Evolutionary conservation across 441 rosid species (phyloP), one percentile per base, ranked within the genome.

Genomic region (Manihot esculenta): DNA sequence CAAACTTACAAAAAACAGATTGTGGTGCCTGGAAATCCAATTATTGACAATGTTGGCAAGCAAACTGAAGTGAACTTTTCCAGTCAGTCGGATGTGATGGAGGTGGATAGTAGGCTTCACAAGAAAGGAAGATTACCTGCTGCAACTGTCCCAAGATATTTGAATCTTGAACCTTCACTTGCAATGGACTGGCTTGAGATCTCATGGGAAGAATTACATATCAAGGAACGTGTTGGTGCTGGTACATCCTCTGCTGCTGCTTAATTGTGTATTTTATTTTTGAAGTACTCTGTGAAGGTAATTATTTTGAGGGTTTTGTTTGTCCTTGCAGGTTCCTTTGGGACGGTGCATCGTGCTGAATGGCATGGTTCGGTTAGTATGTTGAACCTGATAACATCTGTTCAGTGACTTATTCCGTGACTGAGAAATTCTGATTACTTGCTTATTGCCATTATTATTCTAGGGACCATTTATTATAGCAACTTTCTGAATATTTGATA

Each of bases 131-230:
- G 77, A 74, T 66, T 83, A 73, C 56, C 86, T 17, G 66, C 83
- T 54, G 69, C 72, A 45, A 50, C 89, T 62, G 69, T 85, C 61
- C 90, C 96, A 38, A 88, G 80, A 60, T 94, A 82, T 74, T 71
- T 92, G 83, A 83, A 59, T 80, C 87, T 94, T 65, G 97, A 94
- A 69, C 99, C 97, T 83, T 92, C 94, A 66, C 97, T 94, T 60
- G 99, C 96, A 76, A 88, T 93, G 84, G 99, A 94, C 76, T 94
- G 99, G 99, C 93, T 90, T 30, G 98, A 94, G 87, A 86, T 94
- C 62, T 76, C 92, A 57, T 92, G 99, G 99, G 89, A 86, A 58
- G 99, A 94, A 64, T 77, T 94, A 57, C 97, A 82, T 80, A 84
- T 94, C 70, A 94, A 90, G 82, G 99, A 94, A 83, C 97, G 92